Percentiles rank a stretch among this genome's conserved stretches.
Evolutionary conservation across 306 rosid species (phyloP).

Genomic region (Malus sylvestris): DNA sequence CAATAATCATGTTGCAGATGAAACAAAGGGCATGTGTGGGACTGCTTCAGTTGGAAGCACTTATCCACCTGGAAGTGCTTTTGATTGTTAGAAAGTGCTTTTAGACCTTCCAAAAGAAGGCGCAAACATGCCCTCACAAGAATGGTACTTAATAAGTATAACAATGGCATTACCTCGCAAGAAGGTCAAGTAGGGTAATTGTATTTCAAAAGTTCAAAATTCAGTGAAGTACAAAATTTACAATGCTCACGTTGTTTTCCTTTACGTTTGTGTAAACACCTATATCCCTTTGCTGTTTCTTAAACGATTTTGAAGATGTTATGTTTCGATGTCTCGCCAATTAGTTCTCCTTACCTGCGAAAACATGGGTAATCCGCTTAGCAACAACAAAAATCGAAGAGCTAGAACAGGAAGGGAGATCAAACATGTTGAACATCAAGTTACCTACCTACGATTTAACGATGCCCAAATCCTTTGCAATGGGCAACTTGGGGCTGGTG

Average conservation of each 20-base stretch:
- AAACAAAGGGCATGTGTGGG: not conserved
- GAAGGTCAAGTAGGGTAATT: not conserved
- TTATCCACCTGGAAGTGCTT: not conserved
- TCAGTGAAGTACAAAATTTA: not conserved
- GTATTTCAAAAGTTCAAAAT: not conserved
- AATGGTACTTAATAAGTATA: too few species aligned
- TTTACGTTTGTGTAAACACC: not conserved
- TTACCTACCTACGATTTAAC: not conserved
- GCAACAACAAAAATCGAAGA: not conserved
- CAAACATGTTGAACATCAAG: not conserved
- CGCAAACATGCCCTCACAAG: not conserved
- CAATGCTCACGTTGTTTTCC: not conserved
- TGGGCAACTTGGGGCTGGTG: constrained; percentile 18
- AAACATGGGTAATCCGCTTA: not conserved
- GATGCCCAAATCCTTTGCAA: constrained; percentile 9
- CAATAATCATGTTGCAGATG: not conserved
- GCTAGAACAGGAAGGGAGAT: not conserved
- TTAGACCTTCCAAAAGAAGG: not conserved
- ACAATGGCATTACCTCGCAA: not conserved
- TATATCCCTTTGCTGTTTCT: not conserved
- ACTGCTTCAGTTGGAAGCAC: not conserved
- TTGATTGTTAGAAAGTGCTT: not conserved
- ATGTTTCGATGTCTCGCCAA: not conserved
- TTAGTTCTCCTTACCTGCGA: constrained; percentile 14
- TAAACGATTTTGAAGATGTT: not conserved